phyloP scores from a whole-genome alignment of 768 basidiomycete genomes.

The Lanmaoa rubissima region DNA sequence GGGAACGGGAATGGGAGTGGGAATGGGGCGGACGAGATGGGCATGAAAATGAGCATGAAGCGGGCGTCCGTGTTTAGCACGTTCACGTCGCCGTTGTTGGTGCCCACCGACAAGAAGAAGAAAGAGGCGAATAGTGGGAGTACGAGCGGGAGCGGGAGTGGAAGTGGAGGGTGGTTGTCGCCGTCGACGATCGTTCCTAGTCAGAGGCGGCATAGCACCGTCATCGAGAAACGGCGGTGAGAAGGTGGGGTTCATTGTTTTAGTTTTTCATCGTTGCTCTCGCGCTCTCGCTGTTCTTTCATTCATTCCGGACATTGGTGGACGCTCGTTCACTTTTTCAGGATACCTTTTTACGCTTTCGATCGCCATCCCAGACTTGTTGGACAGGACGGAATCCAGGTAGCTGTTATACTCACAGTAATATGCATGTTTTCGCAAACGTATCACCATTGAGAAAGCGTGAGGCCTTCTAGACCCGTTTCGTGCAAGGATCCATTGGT shows the following conservation, averaged over 20 bases:
- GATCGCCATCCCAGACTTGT: neutral
- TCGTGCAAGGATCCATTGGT: neutral
- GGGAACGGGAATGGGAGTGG: neutral
- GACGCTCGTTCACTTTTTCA: neutral
- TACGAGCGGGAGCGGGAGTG: slow-evolving; percentile 3
- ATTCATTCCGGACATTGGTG: neutral
- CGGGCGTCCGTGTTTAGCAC: slow-evolving; percentile 16
- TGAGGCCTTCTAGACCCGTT: neutral
- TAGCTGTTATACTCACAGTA: neutral
- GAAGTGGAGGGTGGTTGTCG: slow-evolving; percentile 6
- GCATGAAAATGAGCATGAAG: slow-evolving; percentile 13
- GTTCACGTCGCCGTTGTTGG: slow-evolving; percentile 2
- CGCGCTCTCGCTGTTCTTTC: neutral
- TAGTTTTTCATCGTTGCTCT: neutral
- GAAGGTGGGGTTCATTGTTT: neutral
- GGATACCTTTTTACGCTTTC: neutral
- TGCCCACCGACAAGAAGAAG: slow-evolving; percentile 3
- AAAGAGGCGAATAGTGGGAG: neutral
- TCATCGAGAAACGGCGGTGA: slow-evolving; percentile 7
- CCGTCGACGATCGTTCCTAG: neutral
- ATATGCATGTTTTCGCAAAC: neutral
- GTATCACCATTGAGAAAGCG: neutral
- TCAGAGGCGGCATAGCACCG: slow-evolving; percentile 7
- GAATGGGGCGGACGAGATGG: slow-evolving; percentile 13
- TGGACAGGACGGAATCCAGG: neutral